A percentile compares a stretch with the other conserved stretches of the same genome.
These are phyloP conservation scores for Auriscalpium microsporum DNA, from an alignment of 768 basidiomycete species.

Conservation along the genomic window DNA sequence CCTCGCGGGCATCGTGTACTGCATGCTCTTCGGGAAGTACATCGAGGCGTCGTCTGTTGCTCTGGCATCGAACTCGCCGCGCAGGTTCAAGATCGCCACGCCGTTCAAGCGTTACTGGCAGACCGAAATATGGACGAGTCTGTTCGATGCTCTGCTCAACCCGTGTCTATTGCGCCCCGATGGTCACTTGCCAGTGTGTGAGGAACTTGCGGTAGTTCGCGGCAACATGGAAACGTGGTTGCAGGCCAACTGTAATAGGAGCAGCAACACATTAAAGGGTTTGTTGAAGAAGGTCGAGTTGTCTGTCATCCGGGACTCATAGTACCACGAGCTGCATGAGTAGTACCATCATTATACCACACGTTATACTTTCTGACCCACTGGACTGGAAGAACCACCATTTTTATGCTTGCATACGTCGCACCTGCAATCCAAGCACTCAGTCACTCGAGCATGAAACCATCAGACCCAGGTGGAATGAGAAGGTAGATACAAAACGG, in stretches of 20 bases:
- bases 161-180: slow-evolving; percentile 51
- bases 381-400: too few species aligned
- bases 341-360: too few species aligned
- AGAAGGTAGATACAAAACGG: slow-evolving; percentile 9
- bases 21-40: slow-evolving; percentile 95
- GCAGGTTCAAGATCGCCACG: slow-evolving; percentile 56
- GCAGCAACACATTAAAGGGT: slow-evolving; percentile 71
- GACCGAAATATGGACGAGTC: slow-evolving; percentile 68
- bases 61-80: slow-evolving; percentile 23
- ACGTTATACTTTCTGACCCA: too few species aligned
- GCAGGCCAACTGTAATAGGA: slow-evolving; percentile 77
- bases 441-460: not conserved
- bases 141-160: slow-evolving; percentile 87
- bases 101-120: slow-evolving; percentile 97
- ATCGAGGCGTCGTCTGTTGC: slow-evolving; percentile 64
- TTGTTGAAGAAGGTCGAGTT: slow-evolving; percentile 77
- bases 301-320: slow-evolving; percentile 28
- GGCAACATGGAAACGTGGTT: slow-evolving; percentile 85
- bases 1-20: slow-evolving; percentile 89
- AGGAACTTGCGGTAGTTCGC: slow-evolving; percentile 57
- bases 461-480: slow-evolving; percentile 1
- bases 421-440: not conserved
- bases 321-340: too few species aligned
- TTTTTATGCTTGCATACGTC: not conserved
- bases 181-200: slow-evolving; percentile 60